Base-by-base conservation (phyloP, 192 early-diverging fungal species). In the Backusella australiensis region DNA sequence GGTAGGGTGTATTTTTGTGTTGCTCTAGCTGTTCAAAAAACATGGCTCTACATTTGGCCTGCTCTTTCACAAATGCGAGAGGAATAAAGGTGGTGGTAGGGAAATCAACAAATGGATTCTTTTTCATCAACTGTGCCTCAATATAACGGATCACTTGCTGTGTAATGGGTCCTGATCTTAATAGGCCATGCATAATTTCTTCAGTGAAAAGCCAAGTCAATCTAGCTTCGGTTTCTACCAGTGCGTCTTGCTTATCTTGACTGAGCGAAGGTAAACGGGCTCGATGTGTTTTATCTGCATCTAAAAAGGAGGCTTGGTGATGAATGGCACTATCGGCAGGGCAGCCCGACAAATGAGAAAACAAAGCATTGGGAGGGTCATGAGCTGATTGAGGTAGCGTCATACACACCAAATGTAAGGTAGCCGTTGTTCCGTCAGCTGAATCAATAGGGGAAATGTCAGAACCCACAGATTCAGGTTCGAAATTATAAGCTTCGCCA, bases 111-210 rank as follows among this genome's bases (percentile, higher is more conserved):
- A 86, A 87, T 23, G 78, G 81, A 75, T 84, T 86, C 76, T 87
- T 87, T 36, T 78, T 85, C 70, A 83, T 85, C 53, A 90, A 71
- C 38, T 90, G 87, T 2, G 80, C 77, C 56, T 90, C 86, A 17
- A 88, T 81, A 76, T 86, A 85, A 38, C 79, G 72, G 14, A 90
- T 73, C 0, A 86, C 81, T 15, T 83, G 76, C 21, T 84, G 76
- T 1, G 87, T 85, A 6, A 91, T 80, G 9, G 90, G 89, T 6
- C 83, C 73, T n/a, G 91, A 80, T 23, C 86, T 80, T 34, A 95
- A 78, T 26, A 95, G 75, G 0, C 86, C 83, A 77, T 92, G 89
- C 85, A 95, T 90, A 23, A 95, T 86, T 80, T 95, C 93, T 67
- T 95, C 90, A 44, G 90, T 90, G n/a, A 93, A 83, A 0, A 93